These are phyloP conservation scores for Xylaria intraflava DNA, from an alignment of 495 filamentous ascomycete genomes.

Conservation along the genomic window DNA sequence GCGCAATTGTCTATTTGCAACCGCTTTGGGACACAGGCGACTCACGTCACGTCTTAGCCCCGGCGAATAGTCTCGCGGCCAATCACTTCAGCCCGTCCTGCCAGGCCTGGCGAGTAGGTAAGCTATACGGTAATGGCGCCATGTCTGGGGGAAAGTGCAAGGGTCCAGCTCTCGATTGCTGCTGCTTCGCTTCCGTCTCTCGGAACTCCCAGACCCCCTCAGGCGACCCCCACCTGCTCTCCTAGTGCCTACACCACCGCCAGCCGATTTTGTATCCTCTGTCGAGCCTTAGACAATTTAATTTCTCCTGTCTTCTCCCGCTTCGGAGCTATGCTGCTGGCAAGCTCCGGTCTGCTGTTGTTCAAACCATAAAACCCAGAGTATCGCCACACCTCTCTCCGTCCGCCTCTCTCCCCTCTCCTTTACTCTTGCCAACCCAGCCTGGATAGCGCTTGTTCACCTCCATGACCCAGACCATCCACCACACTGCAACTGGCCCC, in stretches of 20 bases:
- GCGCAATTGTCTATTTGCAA: constrained; percentile 24
- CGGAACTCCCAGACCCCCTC: constrained; percentile 22
- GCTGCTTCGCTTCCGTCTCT: too few species aligned
- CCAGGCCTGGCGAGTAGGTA: too few species aligned
- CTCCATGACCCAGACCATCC: constrained; percentile 16
- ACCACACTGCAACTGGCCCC: constrained; percentile 14
- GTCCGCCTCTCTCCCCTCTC: constrained; percentile 10
- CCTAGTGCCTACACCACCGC: constrained; percentile 11
- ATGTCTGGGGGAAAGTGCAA: too few species aligned
- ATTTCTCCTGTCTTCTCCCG: constrained; percentile 7
- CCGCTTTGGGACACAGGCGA: constrained; percentile 7
- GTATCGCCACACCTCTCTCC: constrained; percentile 22
- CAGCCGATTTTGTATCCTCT: too few species aligned
- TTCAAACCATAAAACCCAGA: constrained; percentile 24
- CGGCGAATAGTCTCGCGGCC: constrained; percentile 13
- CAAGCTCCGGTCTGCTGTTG: not conserved
- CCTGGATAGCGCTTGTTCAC: constrained; percentile 21
- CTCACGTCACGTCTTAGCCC: constrained; percentile 21
- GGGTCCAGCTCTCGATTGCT: too few species aligned
- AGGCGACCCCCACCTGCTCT: constrained; percentile 25
- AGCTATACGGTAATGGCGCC: too few species aligned
- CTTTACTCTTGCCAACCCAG: constrained; percentile 27
- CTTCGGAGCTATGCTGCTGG: constrained; percentile 14
- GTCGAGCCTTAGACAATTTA: not conserved
- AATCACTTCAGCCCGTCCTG: too few species aligned